Conservation (phyloP, 768 basidiomycete genomes). For the Cystoderma amianthinum region DNA sequence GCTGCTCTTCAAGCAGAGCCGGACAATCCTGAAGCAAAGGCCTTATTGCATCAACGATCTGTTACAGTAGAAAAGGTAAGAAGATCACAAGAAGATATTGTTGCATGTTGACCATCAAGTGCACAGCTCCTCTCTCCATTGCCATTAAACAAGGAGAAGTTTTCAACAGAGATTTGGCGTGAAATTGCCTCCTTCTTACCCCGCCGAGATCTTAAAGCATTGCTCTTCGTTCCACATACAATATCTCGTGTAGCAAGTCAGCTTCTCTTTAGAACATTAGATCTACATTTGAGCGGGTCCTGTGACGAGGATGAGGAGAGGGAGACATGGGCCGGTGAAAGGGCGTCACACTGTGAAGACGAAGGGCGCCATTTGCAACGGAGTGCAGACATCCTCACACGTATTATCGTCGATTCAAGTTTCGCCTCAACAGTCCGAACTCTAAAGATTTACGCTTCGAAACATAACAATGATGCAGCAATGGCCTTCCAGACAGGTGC, state of each 20-base stretch:
- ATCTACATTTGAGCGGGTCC: slow-evolving; percentile 50
- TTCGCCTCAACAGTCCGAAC: slow-evolving; percentile 56
- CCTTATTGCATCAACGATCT: slow-evolving; percentile 47
- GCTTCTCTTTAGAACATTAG: slow-evolving; percentile 55
- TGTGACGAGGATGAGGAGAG: slow-evolving; percentile 12
- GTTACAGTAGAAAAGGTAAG: slow-evolving; percentile 52
- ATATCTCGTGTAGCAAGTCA: slow-evolving; percentile 66
- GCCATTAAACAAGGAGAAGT: slow-evolving; percentile 39
- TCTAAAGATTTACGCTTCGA: slow-evolving; percentile 50
- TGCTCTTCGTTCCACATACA: slow-evolving; percentile 58
- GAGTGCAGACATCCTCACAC: slow-evolving; percentile 64
- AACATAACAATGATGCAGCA: slow-evolving; percentile 37
- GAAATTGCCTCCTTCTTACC: slow-evolving; percentile 60
- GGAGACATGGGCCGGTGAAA: slow-evolving; percentile 10
- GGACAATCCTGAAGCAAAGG: slow-evolving; percentile 62
- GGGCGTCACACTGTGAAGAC: slow-evolving; percentile 19
- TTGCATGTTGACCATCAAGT: background rate
- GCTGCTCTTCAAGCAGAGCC: slow-evolving; percentile 60
- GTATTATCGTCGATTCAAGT: slow-evolving; percentile 51
- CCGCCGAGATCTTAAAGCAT: slow-evolving; percentile 55
- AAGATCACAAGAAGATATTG: background rate
- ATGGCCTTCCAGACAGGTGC: slow-evolving; percentile 62
- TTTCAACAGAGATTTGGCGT: slow-evolving; percentile 69
- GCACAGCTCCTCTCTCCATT: slow-evolving; percentile 30
- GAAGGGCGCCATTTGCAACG: slow-evolving; percentile 53